Evolutionary conservation across 2,329 filamentous ascomycete genomes (phyloP), one percentile per base, ranked within the genome.

Genomic region (Penicillium thymicola): DNA sequence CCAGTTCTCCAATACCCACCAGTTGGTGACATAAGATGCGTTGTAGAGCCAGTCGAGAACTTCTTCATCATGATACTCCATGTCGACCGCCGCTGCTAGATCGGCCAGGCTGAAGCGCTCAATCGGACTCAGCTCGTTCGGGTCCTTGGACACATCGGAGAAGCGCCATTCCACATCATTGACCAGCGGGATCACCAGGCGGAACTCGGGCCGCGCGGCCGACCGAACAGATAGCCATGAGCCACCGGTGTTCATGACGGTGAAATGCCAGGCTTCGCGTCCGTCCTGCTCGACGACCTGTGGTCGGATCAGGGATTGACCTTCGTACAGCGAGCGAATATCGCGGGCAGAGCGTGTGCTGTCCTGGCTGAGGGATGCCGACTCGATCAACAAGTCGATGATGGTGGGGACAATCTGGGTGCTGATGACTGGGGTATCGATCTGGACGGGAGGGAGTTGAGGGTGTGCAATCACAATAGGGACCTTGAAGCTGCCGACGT

Each of bases 191-290:
- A 72, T 66, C 11, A 72, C 69, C 3, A 72, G 58, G 2, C 70
- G 67, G 53, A 63, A 70, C 16, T 59, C 55, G 0, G 67, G 69
- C 11, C 57, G 56, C 3, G 66, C 67, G 7, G 69, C 70, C 3
- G 69, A 72, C 1, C 70, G 70, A 21, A 72, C 55, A 0, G 67
- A 64, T 4, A 72, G 61, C 68, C 68, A 69, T 0, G 69, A 64
- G 1, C 68, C 67, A n/a, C 70, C 70, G 0, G 70, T 70, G 58
- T 72, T 72, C 67, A 72, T 70, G 27, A 69, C 69, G 14, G 67
- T 71, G 59, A 72, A 72, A 38, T 72, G 70, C 70, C 70, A 72
- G 49, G 68, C 62, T 36, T 68, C 56, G 21, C 51, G 60, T 14
- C 59, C 60, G 21, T 68, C 55, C n/a, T 58, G 27, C 37, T 64